Base-by-base conservation (phyloP, 2,329 filamentous ascomycete species). In the Diplodia scrobiculata region DNA sequence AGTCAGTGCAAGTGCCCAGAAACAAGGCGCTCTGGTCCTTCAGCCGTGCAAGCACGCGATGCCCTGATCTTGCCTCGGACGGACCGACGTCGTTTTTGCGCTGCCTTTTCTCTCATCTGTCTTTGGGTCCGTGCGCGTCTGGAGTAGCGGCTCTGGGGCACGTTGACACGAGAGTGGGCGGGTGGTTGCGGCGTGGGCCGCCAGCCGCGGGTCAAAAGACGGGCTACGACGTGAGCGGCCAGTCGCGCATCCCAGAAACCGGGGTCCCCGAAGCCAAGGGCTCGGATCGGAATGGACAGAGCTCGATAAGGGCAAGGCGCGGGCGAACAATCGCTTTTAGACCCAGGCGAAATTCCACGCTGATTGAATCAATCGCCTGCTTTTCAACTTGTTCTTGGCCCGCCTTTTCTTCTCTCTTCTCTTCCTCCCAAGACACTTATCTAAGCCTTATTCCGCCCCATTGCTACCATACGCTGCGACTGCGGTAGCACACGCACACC, bases 191-290 rank as follows among this genome's bases (percentile, higher is more conserved):
- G 45, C n/a, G 41, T 48, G 41, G 41, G 58, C 58, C 41, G 58
- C 27, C 36, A 34, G 53, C 32, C 52, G 25, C 21, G 19, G 52
- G 25, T 32, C 32, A 36, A 32, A 34, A 32, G 52, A 54, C 51
- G 13, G 34, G 53, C 53, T 55, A 55, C 53, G 53, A 55, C 21
- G 41, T 58, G 36, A 50, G 38, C 41, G 45, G 58, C 11, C 41
- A 50, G 45, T 45, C 45, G 58, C 29, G 32, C 38, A 50, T 29
- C 58, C 58, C 32, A 34, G 38, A 17, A 32, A 36, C 58, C 48
- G 58, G 58, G 58, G 58, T 50, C 58, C 41, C 58, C 58, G 58
- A 50, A 50, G 58, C 58, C 58, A 36, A 62, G 45, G 45, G 21
- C 29, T n/a, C 48, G 58, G 58, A 50, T 62, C 45, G 25, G 45